Percentiles rank a stretch among this genome's conserved stretches.
Conservation (phyloP, 2,329 filamentous ascomycete genomes). For the Sclerotinia trifoliorum region DNA sequence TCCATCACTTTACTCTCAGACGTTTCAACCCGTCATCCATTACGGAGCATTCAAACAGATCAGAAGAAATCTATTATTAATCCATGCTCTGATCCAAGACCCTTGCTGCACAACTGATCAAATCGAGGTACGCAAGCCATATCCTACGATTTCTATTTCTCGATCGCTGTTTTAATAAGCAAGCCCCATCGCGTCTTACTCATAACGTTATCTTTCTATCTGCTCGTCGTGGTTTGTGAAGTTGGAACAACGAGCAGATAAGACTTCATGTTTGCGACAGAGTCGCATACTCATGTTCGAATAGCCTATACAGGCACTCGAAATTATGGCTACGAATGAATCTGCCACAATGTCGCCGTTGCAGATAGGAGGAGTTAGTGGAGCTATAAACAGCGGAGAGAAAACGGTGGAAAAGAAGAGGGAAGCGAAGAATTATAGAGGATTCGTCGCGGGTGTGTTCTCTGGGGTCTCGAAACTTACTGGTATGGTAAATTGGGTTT, state of each 20-base stretch:
- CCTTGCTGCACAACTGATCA: conserved; percentile 2
- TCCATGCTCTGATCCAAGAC: not conserved
- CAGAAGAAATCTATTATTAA: conserved; percentile 2
- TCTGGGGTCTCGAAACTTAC: conserved; percentile 87
- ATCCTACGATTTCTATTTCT: not conserved
- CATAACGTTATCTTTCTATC: not conserved
- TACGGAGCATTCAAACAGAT: not conserved
- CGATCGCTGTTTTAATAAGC: not conserved
- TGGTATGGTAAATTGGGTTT: conserved; percentile 49
- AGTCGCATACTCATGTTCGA: not conserved
- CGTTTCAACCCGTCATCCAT: conserved; percentile 1
- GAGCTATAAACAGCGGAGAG: not conserved
- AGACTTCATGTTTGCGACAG: not conserved
- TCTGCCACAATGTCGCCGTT: not conserved
- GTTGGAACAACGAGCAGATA: not conserved
- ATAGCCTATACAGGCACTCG: not conserved
- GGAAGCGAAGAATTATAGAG: conserved; percentile 66
- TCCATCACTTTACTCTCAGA: not conserved
- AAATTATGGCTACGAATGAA: conserved; percentile 1
- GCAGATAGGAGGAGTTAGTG: not conserved
- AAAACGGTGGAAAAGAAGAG: conserved; percentile 35
- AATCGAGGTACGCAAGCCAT: not conserved
- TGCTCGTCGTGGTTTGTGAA: not conserved
- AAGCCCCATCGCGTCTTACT: not conserved
- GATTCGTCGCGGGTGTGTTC: conserved; percentile 97